These are phyloP conservation scores for Monilinia fructigena DNA, from an alignment of 2,329 filamentous ascomycete species.

Conservation along the genomic window DNA sequence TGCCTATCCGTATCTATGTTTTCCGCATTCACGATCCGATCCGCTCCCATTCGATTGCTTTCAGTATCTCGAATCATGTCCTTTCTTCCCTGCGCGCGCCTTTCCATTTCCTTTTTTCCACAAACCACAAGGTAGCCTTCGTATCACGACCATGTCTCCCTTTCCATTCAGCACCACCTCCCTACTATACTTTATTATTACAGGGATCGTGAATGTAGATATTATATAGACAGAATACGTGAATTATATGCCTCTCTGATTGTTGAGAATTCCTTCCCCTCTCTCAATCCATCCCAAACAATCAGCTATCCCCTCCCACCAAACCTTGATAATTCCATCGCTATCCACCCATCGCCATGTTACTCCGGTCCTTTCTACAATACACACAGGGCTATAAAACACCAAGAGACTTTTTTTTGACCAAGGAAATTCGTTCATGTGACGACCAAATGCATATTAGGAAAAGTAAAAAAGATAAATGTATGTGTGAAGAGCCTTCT, in stretches of 20 bases:
- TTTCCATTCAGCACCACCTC: not conserved
- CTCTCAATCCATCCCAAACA: not conserved
- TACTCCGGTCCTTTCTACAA: slow-evolving; percentile 23
- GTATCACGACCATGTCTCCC: not conserved
- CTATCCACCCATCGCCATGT: slow-evolving; percentile 15
- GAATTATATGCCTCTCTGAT: slow-evolving; percentile 13
- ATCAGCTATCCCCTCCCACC: not conserved
- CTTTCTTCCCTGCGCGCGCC: not conserved
- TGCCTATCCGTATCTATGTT: not conserved
- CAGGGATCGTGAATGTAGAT: slow-evolving; percentile 14
- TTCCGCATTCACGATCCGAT: slow-evolving; percentile 1
- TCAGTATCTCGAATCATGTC: not conserved
- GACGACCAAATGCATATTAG: slow-evolving; percentile 17
- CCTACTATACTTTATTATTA: slow-evolving; percentile 10
- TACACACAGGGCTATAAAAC: slow-evolving; percentile 21
- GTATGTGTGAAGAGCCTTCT: not conserved
- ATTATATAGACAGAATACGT: slow-evolving; percentile 24
- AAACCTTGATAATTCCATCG: slow-evolving; percentile 2
- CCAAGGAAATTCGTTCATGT: slow-evolving; percentile 25
- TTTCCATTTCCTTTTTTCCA: not conserved
- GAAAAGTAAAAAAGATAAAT: slow-evolving; percentile 20
- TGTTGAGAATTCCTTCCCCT: not conserved
- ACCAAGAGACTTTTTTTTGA: slow-evolving; percentile 22
- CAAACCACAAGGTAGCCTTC: not conserved
- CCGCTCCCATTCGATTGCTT: not conserved